These are phyloP conservation scores for Exophiala oligosperma DNA, from an alignment of 2,329 filamentous ascomycete genomes.

Conservation along the genomic window DNA sequence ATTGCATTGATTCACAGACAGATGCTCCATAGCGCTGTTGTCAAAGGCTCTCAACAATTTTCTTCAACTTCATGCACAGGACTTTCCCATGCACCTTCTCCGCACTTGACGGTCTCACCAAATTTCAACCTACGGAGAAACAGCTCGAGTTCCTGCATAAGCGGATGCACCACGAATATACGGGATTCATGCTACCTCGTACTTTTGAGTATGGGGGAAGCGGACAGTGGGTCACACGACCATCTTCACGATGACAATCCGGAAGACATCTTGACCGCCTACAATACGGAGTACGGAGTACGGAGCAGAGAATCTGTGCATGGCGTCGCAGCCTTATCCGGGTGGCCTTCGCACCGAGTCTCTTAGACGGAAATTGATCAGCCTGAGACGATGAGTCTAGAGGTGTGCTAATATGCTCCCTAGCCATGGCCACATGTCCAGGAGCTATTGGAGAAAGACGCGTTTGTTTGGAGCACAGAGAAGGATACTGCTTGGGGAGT, in stretches of 20 bases:
- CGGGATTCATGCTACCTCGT: constrained; percentile 12
- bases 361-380: background rate
- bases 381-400: no score
- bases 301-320: no score
- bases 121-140: background rate
- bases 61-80: background rate
- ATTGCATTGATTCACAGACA: no score
- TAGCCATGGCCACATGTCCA: no score
- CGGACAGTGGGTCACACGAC: constrained; percentile 11
- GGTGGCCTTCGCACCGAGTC: background rate
- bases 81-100: constrained; percentile 2
- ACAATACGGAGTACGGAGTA: background rate
- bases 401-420: no score
- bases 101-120: constrained; percentile 2
- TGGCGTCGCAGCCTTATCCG: background rate
- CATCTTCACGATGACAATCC: constrained; percentile 10
- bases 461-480: no score
- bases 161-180: constrained; percentile 11
- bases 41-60: no score
- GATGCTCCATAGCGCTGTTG: no score
- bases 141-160: constrained; percentile 9
- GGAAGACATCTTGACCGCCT: constrained; percentile 12
- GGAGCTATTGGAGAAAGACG: no score
- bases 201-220: constrained; percentile 20
- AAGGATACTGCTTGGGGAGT: no score